phyloP scores from a whole-genome alignment of 2,329 filamentous ascomycete genomes.

The Aaosphaeria pasadenensis region DNA sequence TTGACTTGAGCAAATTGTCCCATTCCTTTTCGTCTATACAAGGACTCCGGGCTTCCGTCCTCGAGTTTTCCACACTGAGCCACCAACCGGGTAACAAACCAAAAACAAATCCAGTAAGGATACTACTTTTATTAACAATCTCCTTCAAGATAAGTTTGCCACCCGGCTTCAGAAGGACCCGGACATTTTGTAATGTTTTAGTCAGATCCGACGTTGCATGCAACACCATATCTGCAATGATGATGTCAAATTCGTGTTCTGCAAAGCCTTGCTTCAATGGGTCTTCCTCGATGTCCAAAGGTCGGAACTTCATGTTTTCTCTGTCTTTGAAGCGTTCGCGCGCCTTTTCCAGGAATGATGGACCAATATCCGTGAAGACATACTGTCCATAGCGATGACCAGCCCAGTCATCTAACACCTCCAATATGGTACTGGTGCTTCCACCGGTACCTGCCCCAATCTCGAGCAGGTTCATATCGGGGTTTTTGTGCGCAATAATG shows the following conservation, averaged over 20 bases:
- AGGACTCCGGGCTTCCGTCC: too few species aligned
- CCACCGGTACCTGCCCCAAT: conserved; percentile 5
- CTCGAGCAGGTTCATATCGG: conserved; percentile 4
- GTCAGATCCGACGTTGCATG: background rate
- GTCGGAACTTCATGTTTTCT: conserved; percentile 5
- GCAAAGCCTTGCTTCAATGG: conserved; percentile 1
- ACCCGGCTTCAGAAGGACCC: conserved; percentile 8
- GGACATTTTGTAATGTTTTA: background rate
- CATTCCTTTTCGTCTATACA: background rate
- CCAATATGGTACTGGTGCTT: background rate
- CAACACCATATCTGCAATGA: background rate
- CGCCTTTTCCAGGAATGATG: conserved; percentile 8
- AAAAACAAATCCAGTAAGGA: conserved; percentile 4
- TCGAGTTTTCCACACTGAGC: background rate
- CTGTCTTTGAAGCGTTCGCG: background rate
- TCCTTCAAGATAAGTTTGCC: conserved; percentile 9
- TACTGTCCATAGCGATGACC: conserved; percentile 5
- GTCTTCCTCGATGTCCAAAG: conserved; percentile 10
- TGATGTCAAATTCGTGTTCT: background rate
- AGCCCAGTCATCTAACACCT: background rate
- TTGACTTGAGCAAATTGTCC: background rate
- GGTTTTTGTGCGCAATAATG: conserved; percentile 2
- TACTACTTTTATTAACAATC: background rate
- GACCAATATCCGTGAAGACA: conserved; percentile 13
- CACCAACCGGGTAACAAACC: conserved; percentile 1